Percentiles rank a stretch among this genome's conserved stretches.
These are phyloP conservation scores for Brassica rapa DNA, from an alignment of 345 rosid species.

Conservation along the genomic window DNA sequence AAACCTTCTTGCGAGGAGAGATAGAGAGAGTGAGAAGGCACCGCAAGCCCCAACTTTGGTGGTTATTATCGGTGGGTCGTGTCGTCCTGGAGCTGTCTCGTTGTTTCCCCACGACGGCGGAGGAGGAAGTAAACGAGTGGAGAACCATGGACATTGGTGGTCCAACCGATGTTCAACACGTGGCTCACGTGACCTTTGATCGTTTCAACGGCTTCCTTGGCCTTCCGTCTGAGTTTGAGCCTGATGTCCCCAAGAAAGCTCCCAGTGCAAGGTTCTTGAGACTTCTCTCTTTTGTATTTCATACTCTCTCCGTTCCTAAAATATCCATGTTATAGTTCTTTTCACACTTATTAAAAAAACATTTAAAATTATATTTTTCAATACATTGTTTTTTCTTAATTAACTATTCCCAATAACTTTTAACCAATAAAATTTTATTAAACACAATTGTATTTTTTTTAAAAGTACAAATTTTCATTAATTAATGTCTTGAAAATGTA, in stretches of 20 bases:
- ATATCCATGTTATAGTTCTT: no score
- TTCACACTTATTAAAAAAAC: no score
- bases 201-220: slow-evolving; percentile 93
- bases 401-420: no score
- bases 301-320: no score
- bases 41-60: slow-evolving; percentile 20
- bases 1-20: slow-evolving; percentile 1
- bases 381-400: no score
- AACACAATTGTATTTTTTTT: no score
- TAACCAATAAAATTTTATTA: no score
- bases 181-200: slow-evolving; percentile 95
- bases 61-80: slow-evolving; percentile 30
- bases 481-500: no score
- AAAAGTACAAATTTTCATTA: no score
- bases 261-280: slow-evolving; percentile 82
- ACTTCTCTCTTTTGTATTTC: background rate
- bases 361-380: no score
- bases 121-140: slow-evolving; percentile 50
- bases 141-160: slow-evolving; percentile 81
- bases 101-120: slow-evolving; percentile 59
- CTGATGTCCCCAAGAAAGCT: slow-evolving; percentile 77
- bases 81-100: slow-evolving; percentile 66
- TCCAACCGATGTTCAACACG: slow-evolving; percentile 84
- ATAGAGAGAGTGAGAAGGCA: slow-evolving; percentile 29
- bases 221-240: slow-evolving; percentile 90